Evolutionary conservation across 192 early-diverging fungal species (phyloP).

Genomic region (Entomortierella parvispora): DNA sequence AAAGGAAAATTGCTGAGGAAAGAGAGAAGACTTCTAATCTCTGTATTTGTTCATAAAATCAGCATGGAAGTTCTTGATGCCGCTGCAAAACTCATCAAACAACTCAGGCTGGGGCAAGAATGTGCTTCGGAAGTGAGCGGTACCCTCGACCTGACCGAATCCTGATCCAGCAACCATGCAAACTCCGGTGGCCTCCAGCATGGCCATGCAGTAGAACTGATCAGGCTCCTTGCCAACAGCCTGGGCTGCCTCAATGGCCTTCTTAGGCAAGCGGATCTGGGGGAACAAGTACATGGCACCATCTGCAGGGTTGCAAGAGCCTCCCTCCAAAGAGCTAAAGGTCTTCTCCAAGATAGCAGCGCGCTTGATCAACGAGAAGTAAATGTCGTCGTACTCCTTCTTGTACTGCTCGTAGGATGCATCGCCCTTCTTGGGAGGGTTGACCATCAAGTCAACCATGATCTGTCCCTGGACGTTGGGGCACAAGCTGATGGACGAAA

Average conservation of each 20-base stretch:
- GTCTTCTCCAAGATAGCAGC: conserved; percentile 76
- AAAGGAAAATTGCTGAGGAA: not conserved
- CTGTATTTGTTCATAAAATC: conserved; percentile 83
- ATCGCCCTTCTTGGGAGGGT: conserved; percentile 86
- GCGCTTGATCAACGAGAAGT: conserved; percentile 81
- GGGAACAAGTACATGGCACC: conserved; percentile 99
- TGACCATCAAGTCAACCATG: conserved; percentile 93
- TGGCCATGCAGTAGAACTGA: conserved; percentile 88
- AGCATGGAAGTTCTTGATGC: conserved; percentile 82
- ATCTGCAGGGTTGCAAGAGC: conserved; percentile 87
- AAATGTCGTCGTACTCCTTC: conserved; percentile 78
- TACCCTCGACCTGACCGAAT: conserved; percentile 89
- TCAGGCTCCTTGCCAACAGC: conserved; percentile 82
- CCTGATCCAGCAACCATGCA: conserved; percentile 96
- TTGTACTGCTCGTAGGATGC: conserved; percentile 79
- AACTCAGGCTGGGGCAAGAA: conserved; percentile 94
- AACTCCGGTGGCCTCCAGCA: conserved; percentile 95
- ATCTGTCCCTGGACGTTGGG: conserved; percentile 96
- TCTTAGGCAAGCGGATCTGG: conserved; percentile 74
- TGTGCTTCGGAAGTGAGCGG: conserved; percentile 96
- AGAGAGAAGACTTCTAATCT: conserved; percentile 35
- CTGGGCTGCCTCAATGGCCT: conserved; percentile 82
- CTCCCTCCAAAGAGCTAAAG: conserved; percentile 86
- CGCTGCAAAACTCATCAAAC: conserved; percentile 89
- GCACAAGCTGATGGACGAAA: conserved; percentile 92